Base-by-base conservation (phyloP, 305 asterid species). In the Petunia hybrid region DNA sequence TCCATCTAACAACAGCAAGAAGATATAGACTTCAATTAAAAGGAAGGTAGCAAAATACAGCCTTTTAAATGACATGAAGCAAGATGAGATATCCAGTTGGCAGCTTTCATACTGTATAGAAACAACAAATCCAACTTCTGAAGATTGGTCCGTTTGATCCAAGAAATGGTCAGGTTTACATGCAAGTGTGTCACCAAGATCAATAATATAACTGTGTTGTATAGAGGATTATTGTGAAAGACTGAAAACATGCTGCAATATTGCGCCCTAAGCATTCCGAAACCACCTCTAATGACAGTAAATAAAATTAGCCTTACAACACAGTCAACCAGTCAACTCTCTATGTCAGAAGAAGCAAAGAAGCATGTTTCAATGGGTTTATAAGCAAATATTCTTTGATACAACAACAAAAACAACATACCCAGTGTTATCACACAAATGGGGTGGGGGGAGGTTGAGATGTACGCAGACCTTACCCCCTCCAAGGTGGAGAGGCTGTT, bases 1-100 rank as follows among this genome's bases (percentile, higher is more conserved):
- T 60, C 66, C 75, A 68, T 16, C 56, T 68, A 67, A 67, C 36
- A 45, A 16, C 55, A 42, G 55, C 75, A 67, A 67, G 75, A 41
- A 67, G 55, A 41, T 5, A 57, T n/a, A 68, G 75, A 42, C 14
- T n/a, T 68, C 39, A 3, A 60, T 60, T 22, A 60, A 7, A 60
- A 60, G 66, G 40, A 7, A 60, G 38, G 40, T 60, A 4, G 9
- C 66, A 22, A 60, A 22, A 60, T 60, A 22, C 66, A 60, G 13
- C 66, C 39, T 60, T 60, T 60, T 2, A 60, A 60, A 60, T 60
- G 66, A 35, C 39, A 60, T 22, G 40, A 53, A 46, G 53, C 57
- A 9, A 53, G 57, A 8, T 13, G 35, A 60, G 66, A 60, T 22
- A 22, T 60, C 39, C 13, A 60, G 66, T 6, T 22, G 40, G 13